Evolutionary conservation across 2,329 filamentous ascomycete genomes (phyloP).

Genomic region (Didymella keratinophila): DNA sequence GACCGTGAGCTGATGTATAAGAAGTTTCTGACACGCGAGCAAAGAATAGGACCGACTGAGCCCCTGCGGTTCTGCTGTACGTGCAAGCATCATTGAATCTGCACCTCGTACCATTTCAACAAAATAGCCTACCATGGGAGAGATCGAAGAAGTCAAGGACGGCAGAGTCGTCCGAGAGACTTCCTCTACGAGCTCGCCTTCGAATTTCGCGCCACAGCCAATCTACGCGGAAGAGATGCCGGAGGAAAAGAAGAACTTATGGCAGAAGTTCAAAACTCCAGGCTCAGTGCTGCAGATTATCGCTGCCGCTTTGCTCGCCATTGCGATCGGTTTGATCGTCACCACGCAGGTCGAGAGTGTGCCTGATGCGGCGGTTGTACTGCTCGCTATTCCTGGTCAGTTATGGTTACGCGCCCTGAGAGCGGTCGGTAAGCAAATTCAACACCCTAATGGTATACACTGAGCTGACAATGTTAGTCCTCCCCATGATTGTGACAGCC

Average conservation of each 20-base stretch:
- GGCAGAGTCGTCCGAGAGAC: constrained; percentile 22
- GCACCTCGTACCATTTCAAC: neutral
- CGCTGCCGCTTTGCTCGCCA: constrained; percentile 57
- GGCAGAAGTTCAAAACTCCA: constrained; percentile 52
- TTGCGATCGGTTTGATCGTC: constrained; percentile 59
- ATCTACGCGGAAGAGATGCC: constrained; percentile 21
- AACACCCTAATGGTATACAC: neutral
- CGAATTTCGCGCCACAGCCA: constrained; percentile 22
- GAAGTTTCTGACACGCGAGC: constrained; percentile 18
- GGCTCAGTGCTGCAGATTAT: constrained; percentile 62
- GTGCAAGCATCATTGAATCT: constrained; percentile 1
- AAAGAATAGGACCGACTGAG: constrained; percentile 3
- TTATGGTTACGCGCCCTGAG: constrained; percentile 61
- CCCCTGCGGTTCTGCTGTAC: constrained; percentile 1
- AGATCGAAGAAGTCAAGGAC: constrained; percentile 29
- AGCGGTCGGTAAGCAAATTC: constrained; percentile 54
- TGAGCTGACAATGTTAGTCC: constrained; percentile 47
- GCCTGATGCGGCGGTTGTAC: constrained; percentile 52
- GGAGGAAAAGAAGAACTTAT: constrained; percentile 38
- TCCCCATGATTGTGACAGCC: constrained; percentile 61
- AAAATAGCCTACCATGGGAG: constrained; percentile 22
- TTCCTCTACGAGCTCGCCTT: constrained; percentile 21
- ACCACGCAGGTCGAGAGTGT: constrained; percentile 55
- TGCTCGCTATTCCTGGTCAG: constrained; percentile 59
- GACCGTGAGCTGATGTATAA: constrained; percentile 27